A percentile compares a stretch with the other conserved stretches of the same genome.
Evolutionary conservation across 1,284 basidiomycete species (phyloP).

Genomic region (Sanghuangporus sanghuang): DNA sequence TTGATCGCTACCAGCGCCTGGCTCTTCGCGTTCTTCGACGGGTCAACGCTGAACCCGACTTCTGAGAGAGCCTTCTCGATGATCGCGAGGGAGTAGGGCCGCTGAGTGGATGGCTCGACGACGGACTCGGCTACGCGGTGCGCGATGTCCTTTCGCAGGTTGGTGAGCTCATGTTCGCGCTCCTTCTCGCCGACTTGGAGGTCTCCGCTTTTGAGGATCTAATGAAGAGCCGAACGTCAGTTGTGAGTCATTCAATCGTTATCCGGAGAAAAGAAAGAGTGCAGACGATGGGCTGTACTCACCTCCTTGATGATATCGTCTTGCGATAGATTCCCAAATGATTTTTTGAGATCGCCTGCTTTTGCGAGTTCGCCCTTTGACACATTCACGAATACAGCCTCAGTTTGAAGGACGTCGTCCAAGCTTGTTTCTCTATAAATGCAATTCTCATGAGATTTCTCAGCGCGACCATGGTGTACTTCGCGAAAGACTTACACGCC

Average conservation of each 20-base stretch:
- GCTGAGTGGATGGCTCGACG: conserved; percentile 86
- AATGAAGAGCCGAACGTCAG: neutral
- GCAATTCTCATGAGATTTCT: neutral
- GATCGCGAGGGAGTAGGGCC: conserved; percentile 91
- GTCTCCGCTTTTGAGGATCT: conserved; percentile 96
- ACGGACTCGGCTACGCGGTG: conserved; percentile 93
- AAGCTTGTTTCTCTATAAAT: conserved; percentile 77
- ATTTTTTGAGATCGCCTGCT: conserved; percentile 85
- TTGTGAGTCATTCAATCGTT: neutral
- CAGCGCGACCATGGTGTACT: neutral
- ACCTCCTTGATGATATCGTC: conserved; percentile 83
- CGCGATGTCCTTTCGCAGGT: conserved; percentile 88
- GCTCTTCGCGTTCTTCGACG: conserved; percentile 87
- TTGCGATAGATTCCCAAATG: conserved; percentile 77
- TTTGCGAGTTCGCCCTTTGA: conserved; percentile 95
- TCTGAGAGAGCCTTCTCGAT: conserved; percentile 98
- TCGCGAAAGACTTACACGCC: conserved; percentile 62
- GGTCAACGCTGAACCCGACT: conserved; percentile 87
- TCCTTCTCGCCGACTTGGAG: conserved; percentile 98
- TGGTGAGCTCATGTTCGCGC: conserved; percentile 81
- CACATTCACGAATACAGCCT: conserved; percentile 94
- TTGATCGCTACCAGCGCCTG: conserved; percentile 94
- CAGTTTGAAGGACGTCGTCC: conserved; percentile 96
- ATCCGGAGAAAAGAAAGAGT: neutral
- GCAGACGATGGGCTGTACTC: conserved; percentile 17